These are phyloP conservation scores for Dentipellis fragilis DNA, from an alignment of 768 basidiomycete species.

Conservation along the genomic window DNA sequence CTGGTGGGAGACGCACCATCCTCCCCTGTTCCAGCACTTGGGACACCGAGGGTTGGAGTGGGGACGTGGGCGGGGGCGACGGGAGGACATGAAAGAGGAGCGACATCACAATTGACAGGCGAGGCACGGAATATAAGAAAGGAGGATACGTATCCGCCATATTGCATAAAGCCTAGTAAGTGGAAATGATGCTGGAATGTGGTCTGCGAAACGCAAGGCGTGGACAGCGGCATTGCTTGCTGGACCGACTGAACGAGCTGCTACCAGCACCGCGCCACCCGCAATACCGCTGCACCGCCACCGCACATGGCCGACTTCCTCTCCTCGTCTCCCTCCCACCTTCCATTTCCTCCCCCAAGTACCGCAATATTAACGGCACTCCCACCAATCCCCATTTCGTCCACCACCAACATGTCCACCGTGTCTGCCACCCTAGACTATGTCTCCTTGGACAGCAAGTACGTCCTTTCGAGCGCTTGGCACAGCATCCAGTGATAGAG, in stretches of 20 bases:
- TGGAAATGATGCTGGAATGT: too few species aligned
- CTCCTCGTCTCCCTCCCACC: neutral
- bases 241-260: too few species aligned
- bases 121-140: too few species aligned
- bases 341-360: neutral
- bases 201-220: too few species aligned
- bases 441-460: conserved; percentile 25
- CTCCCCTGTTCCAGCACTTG: neutral
- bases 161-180: too few species aligned
- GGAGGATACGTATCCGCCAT: too few species aligned
- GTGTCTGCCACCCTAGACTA: conserved; percentile 26
- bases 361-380: neutral
- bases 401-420: neutral
- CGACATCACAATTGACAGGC: too few species aligned
- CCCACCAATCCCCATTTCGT: neutral
- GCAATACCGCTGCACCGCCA: too few species aligned
- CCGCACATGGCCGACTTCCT: neutral
- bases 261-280: too few species aligned
- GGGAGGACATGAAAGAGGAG: neutral
- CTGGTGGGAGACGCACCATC: neutral
- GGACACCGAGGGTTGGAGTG: neutral
- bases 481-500: too few species aligned
- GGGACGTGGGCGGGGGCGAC: neutral
- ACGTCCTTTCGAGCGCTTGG: neutral
- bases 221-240: too few species aligned